Evolutionary conservation across 2,329 filamentous ascomycete genomes (phyloP).

Genomic region (Zymoseptoria tritici): DNA sequence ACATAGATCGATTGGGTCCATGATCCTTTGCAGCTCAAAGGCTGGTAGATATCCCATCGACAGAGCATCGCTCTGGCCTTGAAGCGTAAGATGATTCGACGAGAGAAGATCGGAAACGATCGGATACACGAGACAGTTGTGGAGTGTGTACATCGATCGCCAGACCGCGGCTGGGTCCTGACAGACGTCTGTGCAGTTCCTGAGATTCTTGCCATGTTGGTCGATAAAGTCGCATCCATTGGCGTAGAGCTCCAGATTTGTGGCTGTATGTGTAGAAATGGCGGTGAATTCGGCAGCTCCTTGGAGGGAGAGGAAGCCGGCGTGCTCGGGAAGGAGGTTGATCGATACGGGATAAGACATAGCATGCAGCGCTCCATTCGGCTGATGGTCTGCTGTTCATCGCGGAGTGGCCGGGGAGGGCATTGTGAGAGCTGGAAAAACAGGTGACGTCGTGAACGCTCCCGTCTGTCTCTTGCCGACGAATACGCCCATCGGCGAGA

Average conservation of each 20-base stretch:
- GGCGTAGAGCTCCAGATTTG: background rate
- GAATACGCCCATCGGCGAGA: background rate
- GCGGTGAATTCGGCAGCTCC: background rate
- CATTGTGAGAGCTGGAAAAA: background rate
- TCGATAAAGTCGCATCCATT: conserved; percentile 2
- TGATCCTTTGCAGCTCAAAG: background rate
- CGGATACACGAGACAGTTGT: conserved; percentile 7
- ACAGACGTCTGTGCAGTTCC: conserved; percentile 1
- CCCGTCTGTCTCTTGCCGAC: background rate
- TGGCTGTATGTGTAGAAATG: background rate
- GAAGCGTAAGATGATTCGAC: background rate
- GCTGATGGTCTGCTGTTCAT: background rate
- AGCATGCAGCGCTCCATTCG: background rate
- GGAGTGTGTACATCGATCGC: conserved; percentile 2
- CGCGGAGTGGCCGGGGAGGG: background rate
- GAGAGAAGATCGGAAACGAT: conserved; percentile 1
- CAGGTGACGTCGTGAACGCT: background rate
- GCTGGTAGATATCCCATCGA: conserved; percentile 1
- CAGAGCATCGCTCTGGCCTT: background rate
- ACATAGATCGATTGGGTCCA: conserved; percentile 2
- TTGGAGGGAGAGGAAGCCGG: conserved; percentile 1
- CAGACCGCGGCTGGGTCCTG: background rate
- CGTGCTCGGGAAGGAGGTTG: background rate
- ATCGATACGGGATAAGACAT: background rate
- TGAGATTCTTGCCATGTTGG: background rate